A percentile compares a stretch with the other conserved stretches of the same genome.
phyloP scores from a whole-genome alignment of 2,329 filamentous ascomycete species.

The Colletotrichum kahawae region DNA sequence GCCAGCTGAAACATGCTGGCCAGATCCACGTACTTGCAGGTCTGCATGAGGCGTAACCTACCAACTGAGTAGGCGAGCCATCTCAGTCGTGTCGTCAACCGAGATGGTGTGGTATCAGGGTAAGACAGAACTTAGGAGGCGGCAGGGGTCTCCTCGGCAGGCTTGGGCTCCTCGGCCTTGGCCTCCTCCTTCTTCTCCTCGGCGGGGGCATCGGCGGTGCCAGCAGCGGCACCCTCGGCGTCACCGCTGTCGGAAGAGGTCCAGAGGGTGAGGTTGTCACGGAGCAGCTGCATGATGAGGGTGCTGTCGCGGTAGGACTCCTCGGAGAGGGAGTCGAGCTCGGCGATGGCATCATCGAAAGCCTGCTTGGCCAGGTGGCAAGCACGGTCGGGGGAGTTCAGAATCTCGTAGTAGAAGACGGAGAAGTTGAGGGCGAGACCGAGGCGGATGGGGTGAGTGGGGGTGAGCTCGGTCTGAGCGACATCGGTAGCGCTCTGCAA shows the following conservation, averaged over 20 bases:
- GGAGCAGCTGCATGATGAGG: constrained; percentile 98
- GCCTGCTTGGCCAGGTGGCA: constrained; percentile 99
- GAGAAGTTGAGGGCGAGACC: constrained; percentile 99
- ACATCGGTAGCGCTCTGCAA: constrained; percentile 92
- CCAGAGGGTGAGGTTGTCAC: constrained; percentile 98
- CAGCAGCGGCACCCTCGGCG: constrained; percentile 67
- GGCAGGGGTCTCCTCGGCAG: constrained; percentile 47
- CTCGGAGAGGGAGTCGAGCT: constrained; percentile 97
- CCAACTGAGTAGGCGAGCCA: constrained; percentile 21
- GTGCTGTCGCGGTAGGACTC: constrained; percentile 99
- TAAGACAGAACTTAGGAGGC: constrained; percentile 55
- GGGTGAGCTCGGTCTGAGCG: constrained; percentile 95
- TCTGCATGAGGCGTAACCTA: not conserved
- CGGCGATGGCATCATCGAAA: constrained; percentile 97
- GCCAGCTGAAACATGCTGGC: constrained; percentile 34
- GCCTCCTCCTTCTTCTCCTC: constrained; percentile 60
- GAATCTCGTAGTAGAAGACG: constrained; percentile 99
- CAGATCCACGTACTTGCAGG: constrained; percentile 8
- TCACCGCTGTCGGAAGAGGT: constrained; percentile 91
- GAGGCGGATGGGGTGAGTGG: constrained; percentile 97
- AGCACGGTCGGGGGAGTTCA: constrained; percentile 96
- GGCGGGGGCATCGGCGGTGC: constrained; percentile 66
- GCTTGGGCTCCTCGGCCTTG: constrained; percentile 43
- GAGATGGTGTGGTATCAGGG: constrained; percentile 43
- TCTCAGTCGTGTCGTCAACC: constrained; percentile 38